Base-by-base conservation (phyloP, 2,329 filamentous ascomycete species). In the Trichoderma brevicompactum region DNA sequence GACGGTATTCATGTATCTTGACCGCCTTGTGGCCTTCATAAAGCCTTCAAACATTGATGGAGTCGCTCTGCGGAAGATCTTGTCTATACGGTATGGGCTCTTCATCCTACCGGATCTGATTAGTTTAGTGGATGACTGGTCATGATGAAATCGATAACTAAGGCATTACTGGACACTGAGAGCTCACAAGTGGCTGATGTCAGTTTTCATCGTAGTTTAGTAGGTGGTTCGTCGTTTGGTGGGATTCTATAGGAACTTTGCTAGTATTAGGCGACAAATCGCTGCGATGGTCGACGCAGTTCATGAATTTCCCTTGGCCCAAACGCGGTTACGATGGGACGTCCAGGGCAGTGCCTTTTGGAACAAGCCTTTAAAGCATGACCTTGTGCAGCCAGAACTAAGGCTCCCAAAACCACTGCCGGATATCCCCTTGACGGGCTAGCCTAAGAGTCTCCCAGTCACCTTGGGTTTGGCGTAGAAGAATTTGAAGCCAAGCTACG, bases 61-160 rank as follows among this genome's bases (percentile, higher is more conserved):
- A 3, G 43, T 40, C 36, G 44, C 19, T 15, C 10, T 60, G 15
- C 34, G 56, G 5, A 50, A 49, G 44, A 17, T 2, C 13, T 13
- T 60, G 9, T 28, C 17, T 38, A 2, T 17, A 12, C 36, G 17
- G 3, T 50, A 60, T 13, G 56, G 50, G 7, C n/a, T 44, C 6
- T 60, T 60, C 19, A 41, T 60, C 2, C 32, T 60, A 36, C 56
- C 56, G 4, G 56, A 60, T 40, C 9, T 49, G 10, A 60, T 60
- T 34, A 43, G 10, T 48, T 59, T 5, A 48, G 43, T 10, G 34
- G 48, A 60, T 60, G 1, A 60, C 44, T 60, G 34, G 17, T 6
- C 49, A 60, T 15, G 44, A 40, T n/a, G 49, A 60, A 23, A 28
- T 49, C 19, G 56, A 60, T 7, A 60, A 60, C 3, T 44, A 44